Evolutionary conservation across 192 early-diverging fungal species (phyloP).

Genomic region (Umbelopsis vinacea): DNA sequence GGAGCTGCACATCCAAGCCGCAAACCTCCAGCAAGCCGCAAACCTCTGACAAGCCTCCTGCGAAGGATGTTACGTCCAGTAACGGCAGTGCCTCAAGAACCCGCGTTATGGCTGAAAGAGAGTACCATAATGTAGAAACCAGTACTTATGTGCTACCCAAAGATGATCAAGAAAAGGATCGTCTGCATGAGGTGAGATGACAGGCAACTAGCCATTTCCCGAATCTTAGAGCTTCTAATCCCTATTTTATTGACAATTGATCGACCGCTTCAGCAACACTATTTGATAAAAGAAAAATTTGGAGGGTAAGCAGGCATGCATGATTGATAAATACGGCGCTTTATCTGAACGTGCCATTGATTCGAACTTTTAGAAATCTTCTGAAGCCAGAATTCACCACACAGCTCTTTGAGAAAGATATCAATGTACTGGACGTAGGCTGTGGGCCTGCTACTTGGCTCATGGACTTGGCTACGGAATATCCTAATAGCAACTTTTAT

Average conservation of each 20-base stretch:
- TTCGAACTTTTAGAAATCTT: background rate
- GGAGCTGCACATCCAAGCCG: background rate
- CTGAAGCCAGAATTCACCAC: background rate
- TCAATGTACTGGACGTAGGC: constrained; percentile 34
- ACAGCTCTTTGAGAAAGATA: constrained; percentile 15
- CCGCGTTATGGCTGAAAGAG: constrained; percentile 26
- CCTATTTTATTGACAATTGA: too few relatives aligned
- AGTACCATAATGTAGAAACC: constrained; percentile 29
- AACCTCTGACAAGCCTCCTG: background rate
- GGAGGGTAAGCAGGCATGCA: background rate
- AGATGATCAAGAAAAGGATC: constrained; percentile 37
- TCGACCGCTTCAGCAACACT: background rate
- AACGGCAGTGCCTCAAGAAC: background rate
- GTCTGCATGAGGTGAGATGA: constrained; percentile 31
- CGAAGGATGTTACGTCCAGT: background rate
- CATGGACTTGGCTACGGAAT: constrained; percentile 53
- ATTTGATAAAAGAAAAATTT: constrained; percentile 3
- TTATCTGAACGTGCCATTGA: background rate
- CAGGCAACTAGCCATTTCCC: background rate
- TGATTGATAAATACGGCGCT: too few relatives aligned
- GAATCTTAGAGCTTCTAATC: background rate
- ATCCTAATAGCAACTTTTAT: constrained; percentile 49
- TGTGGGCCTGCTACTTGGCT: constrained; percentile 45
- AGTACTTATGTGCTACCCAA: constrained; percentile 35
- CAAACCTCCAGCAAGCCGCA: background rate